Base-by-base conservation (phyloP, 352 stramenopile species). In the Globisporangium mamillatum region DNA sequence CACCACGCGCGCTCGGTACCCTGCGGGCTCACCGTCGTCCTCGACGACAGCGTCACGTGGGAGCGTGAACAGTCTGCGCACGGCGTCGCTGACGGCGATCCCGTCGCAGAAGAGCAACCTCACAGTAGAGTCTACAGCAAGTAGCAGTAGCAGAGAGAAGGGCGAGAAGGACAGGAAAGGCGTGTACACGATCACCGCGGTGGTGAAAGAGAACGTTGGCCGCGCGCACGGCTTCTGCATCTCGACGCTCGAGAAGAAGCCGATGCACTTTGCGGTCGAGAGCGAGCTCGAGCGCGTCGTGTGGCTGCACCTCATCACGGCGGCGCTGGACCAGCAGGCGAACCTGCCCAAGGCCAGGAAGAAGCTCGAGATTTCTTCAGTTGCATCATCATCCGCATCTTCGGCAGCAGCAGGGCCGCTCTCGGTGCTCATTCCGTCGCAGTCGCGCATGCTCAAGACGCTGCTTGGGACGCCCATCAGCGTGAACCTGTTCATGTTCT, bases 241-340 rank as follows among this genome's bases (percentile, higher is more conserved):
- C n/a, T 60, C 78, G 27, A 84, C 79, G 6, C 74, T 80, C 62
- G 77, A 88, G 69, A 88, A 86, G 67, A 86, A 88, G 38, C 64
- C 68, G 34, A 63, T 93, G 63, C 85, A 93, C 67, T 56, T 93
- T 3, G 75, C 76, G 8, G 76, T 80, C 41, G 79, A 91, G 61
- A 89, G 74, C n/a, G 85, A 91, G 64, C 75, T 93, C 60, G 85
- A 92, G 70, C 76, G 82, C 56, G 84, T 92, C 29, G 64, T 93
- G 69, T 92, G 85, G 85, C 70, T 92, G 18, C 85, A 93, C 64
- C 69, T 93, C 32, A 63, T 93, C n/a, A 71, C 72, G 25, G 85
- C 83, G 18, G 83, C 78, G 32, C 70, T 93, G 20, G 79, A 90
- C 10, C 84, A 93, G 60, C 74, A 86, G 24, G 63, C 78, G 29